A percentile compares a stretch with the other conserved stretches of the same genome.
Conservation (phyloP, 2,329 filamentous ascomycete species). For the Orbilia blumenaviensis region DNA sequence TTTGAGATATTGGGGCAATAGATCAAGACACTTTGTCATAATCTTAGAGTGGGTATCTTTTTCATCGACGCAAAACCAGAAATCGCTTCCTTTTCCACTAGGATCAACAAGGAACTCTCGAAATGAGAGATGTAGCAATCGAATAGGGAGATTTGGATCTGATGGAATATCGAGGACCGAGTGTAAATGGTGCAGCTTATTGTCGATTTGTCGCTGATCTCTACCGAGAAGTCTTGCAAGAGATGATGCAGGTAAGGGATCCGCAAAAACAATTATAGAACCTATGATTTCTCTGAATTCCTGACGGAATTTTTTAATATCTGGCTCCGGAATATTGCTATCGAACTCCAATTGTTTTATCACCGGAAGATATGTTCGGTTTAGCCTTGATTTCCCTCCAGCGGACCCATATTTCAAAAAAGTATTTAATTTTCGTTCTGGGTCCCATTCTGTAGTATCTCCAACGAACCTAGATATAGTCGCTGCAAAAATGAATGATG, state of each 20-base stretch:
- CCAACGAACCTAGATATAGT: constrained; percentile 58
- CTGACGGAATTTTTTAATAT: background rate
- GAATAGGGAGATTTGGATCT: background rate
- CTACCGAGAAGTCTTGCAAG: constrained; percentile 5
- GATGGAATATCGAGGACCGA: background rate
- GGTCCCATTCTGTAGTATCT: background rate
- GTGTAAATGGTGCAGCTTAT: background rate
- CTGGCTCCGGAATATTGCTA: background rate
- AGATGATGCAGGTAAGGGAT: background rate
- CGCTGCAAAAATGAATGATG: constrained; percentile 58
- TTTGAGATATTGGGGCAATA: constrained; percentile 37
- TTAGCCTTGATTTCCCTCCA: background rate
- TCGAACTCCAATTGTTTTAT: background rate
- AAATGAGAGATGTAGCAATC: constrained; percentile 16
- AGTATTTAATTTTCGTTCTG: constrained; percentile 8
- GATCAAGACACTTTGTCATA: background rate
- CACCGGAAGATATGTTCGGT: constrained; percentile 1
- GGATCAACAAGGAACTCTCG: background rate
- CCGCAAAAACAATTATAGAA: background rate
- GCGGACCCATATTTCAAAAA: background rate
- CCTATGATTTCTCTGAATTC: background rate
- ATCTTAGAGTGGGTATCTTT: background rate
- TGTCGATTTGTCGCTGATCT: background rate
- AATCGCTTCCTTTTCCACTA: background rate
- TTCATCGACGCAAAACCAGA: background rate